Evolutionary conservation across 78 protist species (phyloP).

Genomic region (Neovahlkampfia damariscottae): DNA sequence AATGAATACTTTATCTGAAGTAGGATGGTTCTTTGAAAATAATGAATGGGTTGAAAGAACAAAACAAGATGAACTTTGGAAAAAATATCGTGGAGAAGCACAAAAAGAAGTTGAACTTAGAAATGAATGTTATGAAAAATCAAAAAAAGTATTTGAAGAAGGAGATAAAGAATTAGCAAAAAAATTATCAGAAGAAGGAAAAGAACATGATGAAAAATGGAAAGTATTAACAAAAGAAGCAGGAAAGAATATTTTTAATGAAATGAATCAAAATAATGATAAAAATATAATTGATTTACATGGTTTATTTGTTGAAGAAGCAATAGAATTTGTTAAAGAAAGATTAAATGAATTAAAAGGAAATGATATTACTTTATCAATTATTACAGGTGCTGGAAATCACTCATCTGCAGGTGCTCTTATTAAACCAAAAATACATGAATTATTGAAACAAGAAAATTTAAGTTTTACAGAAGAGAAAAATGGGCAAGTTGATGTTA

Average conservation of each 20-base stretch:
- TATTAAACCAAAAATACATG: not conserved
- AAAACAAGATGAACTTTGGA: not conserved
- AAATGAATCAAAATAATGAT: not conserved
- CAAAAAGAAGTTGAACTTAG: not conserved
- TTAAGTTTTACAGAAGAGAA: not conserved
- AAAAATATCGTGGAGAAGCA: not conserved
- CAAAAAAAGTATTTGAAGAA: not conserved
- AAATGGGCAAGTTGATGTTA: not conserved
- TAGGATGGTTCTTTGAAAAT: not conserved
- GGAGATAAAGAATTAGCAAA: not conserved
- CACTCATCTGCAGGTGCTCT: not conserved
- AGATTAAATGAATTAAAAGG: not conserved
- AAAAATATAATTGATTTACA: not conserved
- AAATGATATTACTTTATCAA: not conserved
- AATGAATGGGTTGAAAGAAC: not conserved
- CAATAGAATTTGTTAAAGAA: not conserved
- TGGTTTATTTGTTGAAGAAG: not conserved
- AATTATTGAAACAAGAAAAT: not conserved
- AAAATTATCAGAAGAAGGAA: not conserved
- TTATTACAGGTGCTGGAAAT: constrained; percentile 1
- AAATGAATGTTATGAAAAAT: not conserved
- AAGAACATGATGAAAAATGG: not conserved
- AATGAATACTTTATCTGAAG: too few relatives aligned
- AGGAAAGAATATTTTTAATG: not conserved
- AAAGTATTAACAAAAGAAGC: not conserved